Conservation (phyloP, 371 early-diverging fungal species). For the Zychaea mexicana region DNA sequence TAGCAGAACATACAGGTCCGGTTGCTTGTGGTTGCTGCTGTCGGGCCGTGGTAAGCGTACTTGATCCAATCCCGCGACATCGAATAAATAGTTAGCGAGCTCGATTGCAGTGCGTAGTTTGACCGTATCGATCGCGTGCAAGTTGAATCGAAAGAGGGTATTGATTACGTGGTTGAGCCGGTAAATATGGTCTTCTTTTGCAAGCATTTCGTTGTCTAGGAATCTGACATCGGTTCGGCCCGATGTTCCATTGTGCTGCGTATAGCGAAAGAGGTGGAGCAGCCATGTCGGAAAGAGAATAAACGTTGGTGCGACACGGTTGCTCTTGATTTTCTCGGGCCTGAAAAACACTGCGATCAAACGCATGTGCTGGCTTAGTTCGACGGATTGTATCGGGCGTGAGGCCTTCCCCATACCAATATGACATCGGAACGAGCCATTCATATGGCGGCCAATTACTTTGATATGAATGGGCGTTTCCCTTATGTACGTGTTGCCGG, state of each 20-base stretch:
- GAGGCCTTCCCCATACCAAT: slow-evolving; percentile 49
- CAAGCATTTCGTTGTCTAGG: slow-evolving; percentile 39
- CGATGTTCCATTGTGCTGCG: slow-evolving; percentile 38
- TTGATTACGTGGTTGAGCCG: slow-evolving; percentile 50
- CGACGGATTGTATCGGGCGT: slow-evolving; percentile 39
- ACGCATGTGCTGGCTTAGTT: slow-evolving; percentile 42
- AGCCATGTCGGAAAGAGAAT: slow-evolving; percentile 53
- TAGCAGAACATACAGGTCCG: slow-evolving; percentile 28
- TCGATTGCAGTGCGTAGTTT: slow-evolving; percentile 28
- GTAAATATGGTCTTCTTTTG: slow-evolving; percentile 51
- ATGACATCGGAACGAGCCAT: slow-evolving; percentile 46
- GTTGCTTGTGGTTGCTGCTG: slow-evolving; percentile 17
- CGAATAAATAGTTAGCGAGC: slow-evolving; percentile 41
- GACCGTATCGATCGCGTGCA: slow-evolving; percentile 31
- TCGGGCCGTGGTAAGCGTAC: slow-evolving; percentile 34
- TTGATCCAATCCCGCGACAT: slow-evolving; percentile 34
- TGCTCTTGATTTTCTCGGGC: slow-evolving; percentile 37
- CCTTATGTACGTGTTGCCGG: slow-evolving; percentile 6
- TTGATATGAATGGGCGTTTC: slow-evolving; percentile 42
- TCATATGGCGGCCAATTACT: slow-evolving; percentile 45
- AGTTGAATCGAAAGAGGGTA: slow-evolving; percentile 45
- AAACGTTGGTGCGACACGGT: slow-evolving; percentile 38
- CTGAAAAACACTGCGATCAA: slow-evolving; percentile 45
- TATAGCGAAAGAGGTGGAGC: slow-evolving; percentile 45
- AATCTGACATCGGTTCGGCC: slow-evolving; percentile 51